Evolutionary conservation across 1,139 yeast species (phyloP).

Genomic region (Debaryomycetaceae sp.): DNA sequence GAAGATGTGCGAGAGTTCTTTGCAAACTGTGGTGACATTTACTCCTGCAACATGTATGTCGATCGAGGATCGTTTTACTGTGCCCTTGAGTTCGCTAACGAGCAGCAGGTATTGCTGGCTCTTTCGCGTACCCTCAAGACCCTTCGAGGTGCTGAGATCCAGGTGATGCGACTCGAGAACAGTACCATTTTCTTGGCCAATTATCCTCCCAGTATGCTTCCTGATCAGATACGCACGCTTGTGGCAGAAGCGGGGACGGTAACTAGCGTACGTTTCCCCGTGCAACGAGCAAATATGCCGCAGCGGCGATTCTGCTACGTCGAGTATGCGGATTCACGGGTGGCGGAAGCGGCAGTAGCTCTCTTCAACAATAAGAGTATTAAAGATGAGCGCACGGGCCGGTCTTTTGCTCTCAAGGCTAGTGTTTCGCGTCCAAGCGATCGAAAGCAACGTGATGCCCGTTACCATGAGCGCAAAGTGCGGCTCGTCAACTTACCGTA

Average conservation of each 20-base stretch:
- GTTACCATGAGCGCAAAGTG: constrained; percentile 44
- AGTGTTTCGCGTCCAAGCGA: constrained; percentile 46
- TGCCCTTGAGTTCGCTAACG: constrained; percentile 43
- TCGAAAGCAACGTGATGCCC: constrained; percentile 24
- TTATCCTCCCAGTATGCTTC: constrained; percentile 49
- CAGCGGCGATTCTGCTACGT: constrained; percentile 69
- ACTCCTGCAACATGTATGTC: constrained; percentile 21
- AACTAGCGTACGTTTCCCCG: constrained; percentile 56
- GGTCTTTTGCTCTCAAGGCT: constrained; percentile 33
- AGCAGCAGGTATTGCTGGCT: constrained; percentile 46
- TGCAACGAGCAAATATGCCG: constrained; percentile 38
- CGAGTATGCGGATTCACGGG: constrained; percentile 37
- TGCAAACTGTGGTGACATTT: constrained; percentile 46
- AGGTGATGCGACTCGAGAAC: constrained; percentile 33
- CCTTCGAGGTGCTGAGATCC: constrained; percentile 30
- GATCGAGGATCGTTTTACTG: constrained; percentile 19
- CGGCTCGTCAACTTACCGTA: constrained; percentile 44
- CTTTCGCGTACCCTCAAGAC: constrained; percentile 46
- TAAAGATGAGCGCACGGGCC: constrained; percentile 11
- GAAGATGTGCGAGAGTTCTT: constrained; percentile 33
- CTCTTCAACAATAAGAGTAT: constrained; percentile 27
- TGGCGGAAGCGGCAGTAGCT: constrained; percentile 39
- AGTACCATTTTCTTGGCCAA: constrained; percentile 62
- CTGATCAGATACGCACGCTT: constrained; percentile 25
- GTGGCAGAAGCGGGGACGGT: constrained; percentile 38